Conservation (phyloP, 805 yeast species). For the Candida lessepsii region DNA sequence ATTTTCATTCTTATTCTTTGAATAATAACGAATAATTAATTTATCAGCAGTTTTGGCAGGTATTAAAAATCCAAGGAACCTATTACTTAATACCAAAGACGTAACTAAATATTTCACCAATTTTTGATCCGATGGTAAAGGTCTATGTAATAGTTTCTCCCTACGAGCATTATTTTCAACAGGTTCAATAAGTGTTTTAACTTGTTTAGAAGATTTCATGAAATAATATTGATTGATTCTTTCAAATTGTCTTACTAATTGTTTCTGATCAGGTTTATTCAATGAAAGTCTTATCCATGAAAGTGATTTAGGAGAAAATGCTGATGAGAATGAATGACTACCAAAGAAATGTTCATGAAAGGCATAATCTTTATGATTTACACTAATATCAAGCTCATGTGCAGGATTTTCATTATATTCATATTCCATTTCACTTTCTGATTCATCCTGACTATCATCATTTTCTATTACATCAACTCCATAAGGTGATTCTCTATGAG, state of each 20-base stretch:
- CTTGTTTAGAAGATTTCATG: conserved; percentile 16
- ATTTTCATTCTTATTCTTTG: conserved; percentile 2
- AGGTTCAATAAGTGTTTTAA: conserved; percentile 32
- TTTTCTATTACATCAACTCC: background rate
- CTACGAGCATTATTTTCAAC: conserved; percentile 21
- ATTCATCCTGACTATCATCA: background rate
- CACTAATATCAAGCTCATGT: background rate
- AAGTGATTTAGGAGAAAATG: conserved; percentile 36
- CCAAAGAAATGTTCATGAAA: conserved; percentile 28
- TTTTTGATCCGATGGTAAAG: conserved; percentile 22
- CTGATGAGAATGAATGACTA: conserved; percentile 34
- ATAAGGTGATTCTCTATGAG: no score
- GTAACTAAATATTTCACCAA: conserved; percentile 5
- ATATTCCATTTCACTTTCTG: background rate
- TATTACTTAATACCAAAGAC: background rate
- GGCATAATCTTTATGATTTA: conserved; percentile 1
- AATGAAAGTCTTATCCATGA: conserved; percentile 30
- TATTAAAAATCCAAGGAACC: background rate
- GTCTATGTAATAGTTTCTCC: conserved; percentile 20
- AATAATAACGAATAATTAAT: conserved; percentile 9
- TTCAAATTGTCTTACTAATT: conserved; percentile 24
- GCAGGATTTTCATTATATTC: background rate
- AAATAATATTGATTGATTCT: conserved; percentile 28
- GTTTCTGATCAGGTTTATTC: conserved; percentile 20
- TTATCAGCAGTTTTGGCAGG: background rate